Conservation (phyloP, 108 stramenopile species). For the Schizochytrium sp. region DNA sequence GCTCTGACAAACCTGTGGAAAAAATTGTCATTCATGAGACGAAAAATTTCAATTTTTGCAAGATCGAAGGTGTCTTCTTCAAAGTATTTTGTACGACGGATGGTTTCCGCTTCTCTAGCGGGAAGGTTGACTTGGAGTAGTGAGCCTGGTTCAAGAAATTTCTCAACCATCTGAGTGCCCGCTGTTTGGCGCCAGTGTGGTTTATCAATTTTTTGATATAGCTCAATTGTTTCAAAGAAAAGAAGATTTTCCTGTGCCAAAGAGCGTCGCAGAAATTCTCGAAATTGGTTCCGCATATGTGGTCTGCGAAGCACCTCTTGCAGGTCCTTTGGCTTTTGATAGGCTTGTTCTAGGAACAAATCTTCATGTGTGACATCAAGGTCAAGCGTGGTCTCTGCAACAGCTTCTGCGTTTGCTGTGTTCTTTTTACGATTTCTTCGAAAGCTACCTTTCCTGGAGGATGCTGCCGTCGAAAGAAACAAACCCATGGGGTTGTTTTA, state of each 20-base stretch:
- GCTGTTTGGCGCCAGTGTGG: background rate
- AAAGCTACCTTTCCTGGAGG: too few relatives aligned
- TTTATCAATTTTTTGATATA: conserved; percentile 38
- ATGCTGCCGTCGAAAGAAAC: too few relatives aligned
- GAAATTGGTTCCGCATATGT: conserved; percentile 43
- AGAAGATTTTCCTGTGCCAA: conserved; percentile 40
- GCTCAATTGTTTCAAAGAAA: conserved; percentile 36
- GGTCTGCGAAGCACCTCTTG: conserved; percentile 43
- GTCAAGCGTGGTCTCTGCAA: background rate
- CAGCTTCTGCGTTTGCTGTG: too few relatives aligned
- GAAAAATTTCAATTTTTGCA: conserved; percentile 35
- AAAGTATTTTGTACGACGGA: background rate
- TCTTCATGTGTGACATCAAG: background rate
- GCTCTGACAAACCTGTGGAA: conserved; percentile 2
- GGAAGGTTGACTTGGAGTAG: conserved; percentile 32
- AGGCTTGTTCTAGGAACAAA: conserved; percentile 5
- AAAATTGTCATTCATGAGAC: conserved; percentile 52
- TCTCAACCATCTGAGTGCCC: conserved; percentile 6
- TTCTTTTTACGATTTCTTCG: too few relatives aligned
- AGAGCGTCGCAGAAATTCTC: background rate
- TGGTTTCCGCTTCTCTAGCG: background rate
- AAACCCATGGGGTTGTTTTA: too few relatives aligned
- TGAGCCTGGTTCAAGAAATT: background rate
- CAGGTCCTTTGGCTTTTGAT: background rate
- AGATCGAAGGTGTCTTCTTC: background rate